Conservation (phyloP, 306 rosid species). For the Cucurbita argyrosperma region DNA sequence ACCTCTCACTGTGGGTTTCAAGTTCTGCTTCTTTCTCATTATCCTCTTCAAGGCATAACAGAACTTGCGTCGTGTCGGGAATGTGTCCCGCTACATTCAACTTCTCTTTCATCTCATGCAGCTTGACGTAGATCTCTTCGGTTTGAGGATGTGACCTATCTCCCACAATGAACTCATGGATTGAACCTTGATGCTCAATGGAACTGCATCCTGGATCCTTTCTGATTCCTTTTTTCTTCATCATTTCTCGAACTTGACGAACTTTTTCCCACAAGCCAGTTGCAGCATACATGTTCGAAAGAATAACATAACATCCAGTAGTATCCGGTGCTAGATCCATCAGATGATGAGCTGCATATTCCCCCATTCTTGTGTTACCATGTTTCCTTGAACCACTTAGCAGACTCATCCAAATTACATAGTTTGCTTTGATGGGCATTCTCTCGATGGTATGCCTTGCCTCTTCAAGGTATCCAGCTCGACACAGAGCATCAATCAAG, state of each 20-base stretch:
- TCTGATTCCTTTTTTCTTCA: conserved; percentile 27
- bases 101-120: conserved; percentile 39
- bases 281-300: conserved; percentile 47
- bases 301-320: conserved; percentile 29
- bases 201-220: conserved; percentile 49
- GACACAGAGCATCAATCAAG: conserved; percentile 40
- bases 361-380: conserved; percentile 26
- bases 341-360: conserved; percentile 31
- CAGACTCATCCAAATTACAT: conserved; percentile 47
- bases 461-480: conserved; percentile 45
- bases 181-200: conserved; percentile 31
- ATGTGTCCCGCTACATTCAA: conserved; percentile 34
- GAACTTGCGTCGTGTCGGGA: conserved; percentile 52
- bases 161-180: conserved; percentile 34
- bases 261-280: conserved; percentile 39
- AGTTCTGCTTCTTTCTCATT: conserved; percentile 36
- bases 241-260: conserved; percentile 32
- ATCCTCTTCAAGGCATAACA: conserved; percentile 25
- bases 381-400: conserved; percentile 40
- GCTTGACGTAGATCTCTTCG: conserved; percentile 27
- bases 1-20: conserved; percentile 45
- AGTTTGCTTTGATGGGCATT: conserved; percentile 46
- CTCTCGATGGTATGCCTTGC: conserved; percentile 29
- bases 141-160: conserved; percentile 37
- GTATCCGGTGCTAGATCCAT: conserved; percentile 32